Evolutionary conservation across 139 green algal genomes (phyloP).

Genomic region (Chlorella sp.): DNA sequence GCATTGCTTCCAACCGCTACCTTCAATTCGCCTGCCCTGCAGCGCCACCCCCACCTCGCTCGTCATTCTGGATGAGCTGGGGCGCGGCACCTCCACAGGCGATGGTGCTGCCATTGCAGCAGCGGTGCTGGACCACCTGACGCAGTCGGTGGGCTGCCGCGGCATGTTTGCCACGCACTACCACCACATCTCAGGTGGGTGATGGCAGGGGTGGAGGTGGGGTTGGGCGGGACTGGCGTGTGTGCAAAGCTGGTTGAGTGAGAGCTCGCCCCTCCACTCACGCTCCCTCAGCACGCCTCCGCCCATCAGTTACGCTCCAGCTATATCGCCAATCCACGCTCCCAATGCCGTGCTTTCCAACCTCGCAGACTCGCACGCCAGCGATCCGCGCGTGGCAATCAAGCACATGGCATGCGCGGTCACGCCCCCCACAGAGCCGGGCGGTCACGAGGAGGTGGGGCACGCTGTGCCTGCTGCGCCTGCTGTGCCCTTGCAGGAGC

Average conservation of each 20-base stretch:
- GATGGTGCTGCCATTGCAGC: slow-evolving; percentile 96
- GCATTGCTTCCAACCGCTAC: too few relatives aligned
- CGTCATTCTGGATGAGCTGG: slow-evolving; percentile 97
- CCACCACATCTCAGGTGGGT: slow-evolving; percentile 67
- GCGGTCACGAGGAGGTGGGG: slow-evolving; percentile 53
- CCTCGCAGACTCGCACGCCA: slow-evolving; percentile 63
- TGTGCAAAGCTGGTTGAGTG: too few relatives aligned
- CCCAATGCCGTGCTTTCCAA: too few relatives aligned
- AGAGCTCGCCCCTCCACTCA: too few relatives aligned
- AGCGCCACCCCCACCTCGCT: slow-evolving; percentile 66
- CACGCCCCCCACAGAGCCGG: slow-evolving; percentile 19
- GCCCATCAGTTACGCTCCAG: too few relatives aligned
- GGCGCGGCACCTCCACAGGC: slow-evolving; percentile 94
- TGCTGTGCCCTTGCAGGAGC: too few relatives aligned
- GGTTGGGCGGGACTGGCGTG: too few relatives aligned
- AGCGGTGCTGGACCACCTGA: slow-evolving; percentile 90
- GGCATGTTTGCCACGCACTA: slow-evolving; percentile 99
- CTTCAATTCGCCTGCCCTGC: too few relatives aligned
- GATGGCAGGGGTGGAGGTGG: background rate
- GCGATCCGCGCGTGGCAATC: slow-evolving; percentile 70
- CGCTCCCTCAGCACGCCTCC: too few relatives aligned
- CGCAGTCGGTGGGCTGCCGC: slow-evolving; percentile 62
- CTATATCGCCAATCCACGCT: too few relatives aligned
- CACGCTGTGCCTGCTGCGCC: too few relatives aligned
- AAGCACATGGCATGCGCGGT: slow-evolving; percentile 93